Percentiles rank a stretch among this genome's conserved stretches.
These are phyloP conservation scores for Ganoderma sp. DNA, from an alignment of 1,284 basidiomycete species.

Conservation along the genomic window DNA sequence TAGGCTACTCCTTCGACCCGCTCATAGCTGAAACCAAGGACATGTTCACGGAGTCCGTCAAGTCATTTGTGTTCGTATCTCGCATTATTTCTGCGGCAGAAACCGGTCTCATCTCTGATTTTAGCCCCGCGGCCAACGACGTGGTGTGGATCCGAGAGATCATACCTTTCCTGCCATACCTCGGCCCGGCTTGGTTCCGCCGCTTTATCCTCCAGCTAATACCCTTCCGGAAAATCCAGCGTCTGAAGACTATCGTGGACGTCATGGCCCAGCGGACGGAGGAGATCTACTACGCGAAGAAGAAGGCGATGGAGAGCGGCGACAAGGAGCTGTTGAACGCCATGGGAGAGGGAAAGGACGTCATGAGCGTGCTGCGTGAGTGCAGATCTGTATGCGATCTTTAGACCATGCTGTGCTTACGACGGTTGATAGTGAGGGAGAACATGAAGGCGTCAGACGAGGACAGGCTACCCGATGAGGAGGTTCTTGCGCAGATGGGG, in stretches of 20 bases:
- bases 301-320: conserved; percentile 49
- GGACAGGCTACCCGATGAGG: conserved; percentile 40
- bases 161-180: neutral
- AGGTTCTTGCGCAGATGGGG: conserved; percentile 43
- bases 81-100: too few relatives aligned
- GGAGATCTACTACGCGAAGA: conserved; percentile 48
- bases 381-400: conserved; percentile 7
- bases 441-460: conserved; percentile 15
- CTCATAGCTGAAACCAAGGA: conserved; percentile 36
- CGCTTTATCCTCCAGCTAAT: conserved; percentile 4
- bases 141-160: neutral
- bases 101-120: neutral
- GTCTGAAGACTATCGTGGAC: conserved; percentile 38
- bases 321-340: conserved; percentile 32
- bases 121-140: neutral
- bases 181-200: conserved; percentile 4
- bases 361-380: conserved; percentile 11
- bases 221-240: neutral
- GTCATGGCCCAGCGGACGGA: conserved; percentile 43
- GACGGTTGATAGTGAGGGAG: neutral
- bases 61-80: conserved; percentile 20
- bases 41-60: conserved; percentile 28
- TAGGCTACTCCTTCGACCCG: conserved; percentile 48
- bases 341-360: conserved; percentile 40
- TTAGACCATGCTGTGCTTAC: neutral